Base-by-base conservation (phyloP, 2,329 filamentous ascomycete species). In the Fusarium robinianum region DNA sequence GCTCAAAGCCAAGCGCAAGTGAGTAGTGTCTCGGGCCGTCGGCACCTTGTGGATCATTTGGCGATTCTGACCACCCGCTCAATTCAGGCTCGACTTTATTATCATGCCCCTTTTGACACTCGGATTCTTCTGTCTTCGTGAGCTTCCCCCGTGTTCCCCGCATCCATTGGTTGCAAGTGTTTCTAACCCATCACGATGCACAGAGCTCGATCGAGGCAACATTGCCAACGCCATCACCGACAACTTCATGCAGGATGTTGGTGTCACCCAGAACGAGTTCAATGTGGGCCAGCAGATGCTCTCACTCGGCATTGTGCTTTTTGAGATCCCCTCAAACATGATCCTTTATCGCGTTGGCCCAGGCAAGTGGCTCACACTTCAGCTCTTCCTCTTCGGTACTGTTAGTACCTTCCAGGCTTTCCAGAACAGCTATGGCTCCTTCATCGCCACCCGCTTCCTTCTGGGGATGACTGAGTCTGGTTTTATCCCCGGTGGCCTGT, bases 401-500 rank as follows among this genome's bases (percentile, higher is more conserved):
- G 76, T 81, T 37, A 74, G 71, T 16, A 78, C 75, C 1, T 79
- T 80, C 54, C 78, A 81, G 55, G 71, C 75, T 4, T 81, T 78
- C 55, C 69, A 76, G 37, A 66, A 64, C 19, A 71, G 65, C 24
- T 75, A 76, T 29, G 68, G 65, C 2, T 69, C 69, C 3, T 80
- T 73, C 53, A 63, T 81, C 18, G 69, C 67, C 0, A 77, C 76
- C 0, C 68, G 78, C 0, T 70, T 81, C 38, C 62, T 81, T 1
- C 70, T 81, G 1, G 78, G 77, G 2, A 64, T 80, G 9, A 72
- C 71, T 3, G 78, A 81, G 57, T 73, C 74, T 1, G 78, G 78
- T 1, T 81, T 78, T 50, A 80, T 81, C 40, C 78, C 78, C 1
- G 78, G 77, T 3, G 67, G 68, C 6, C 63, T 75, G 0, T 78